Base-by-base conservation (phyloP, 352 stramenopile species). In the Pythium pectinolyticum region DNA sequence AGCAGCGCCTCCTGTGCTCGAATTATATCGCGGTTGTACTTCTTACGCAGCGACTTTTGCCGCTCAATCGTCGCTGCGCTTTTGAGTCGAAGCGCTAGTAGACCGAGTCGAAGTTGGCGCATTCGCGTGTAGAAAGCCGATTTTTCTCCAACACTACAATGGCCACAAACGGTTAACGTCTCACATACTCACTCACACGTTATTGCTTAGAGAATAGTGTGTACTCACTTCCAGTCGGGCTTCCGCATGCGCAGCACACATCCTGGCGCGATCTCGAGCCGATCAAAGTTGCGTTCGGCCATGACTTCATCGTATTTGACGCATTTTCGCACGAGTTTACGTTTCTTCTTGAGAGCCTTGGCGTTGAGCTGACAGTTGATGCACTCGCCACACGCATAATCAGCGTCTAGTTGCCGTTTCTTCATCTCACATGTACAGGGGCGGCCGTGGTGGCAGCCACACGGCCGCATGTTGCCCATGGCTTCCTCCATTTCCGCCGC, bases 341-440 rank as follows among this genome's bases (percentile, higher is more conserved):
- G 35, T 25, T 71, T 45, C 6, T 69, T 58, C 55, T 63, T 32
- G 2, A 63, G 41, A 30, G 34, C 64, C 27, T 52, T 72, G 11
- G 70, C 59, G 52, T 88, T 89, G n/a, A 90, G 61, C 12, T 70
- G 75, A 35, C 82, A 90, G 57, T 87, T 89, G 48, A 80, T 59
- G 65, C 82, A 88, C 46, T 74, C 52, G 8, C 78, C 80, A 35
- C 82, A 90, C 12, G 62, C 66, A 39, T 70, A 84, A 0, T 43
- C 63, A 24, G n/a, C 19, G 15, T 30, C 17, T 24, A 25, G 22
- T 45, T 52, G 17, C 20, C 55, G 8, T 8, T 35, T 22, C 11
- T 63, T 67, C 80, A 89, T 87, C 56, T 84, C 79, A 27, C 82
- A 90, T 24, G 70, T 77, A 27, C 82, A 89, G 2, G 82, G 80